Conservation (phyloP, 139 green algal species). For the Coelastrella sp. region DNA sequence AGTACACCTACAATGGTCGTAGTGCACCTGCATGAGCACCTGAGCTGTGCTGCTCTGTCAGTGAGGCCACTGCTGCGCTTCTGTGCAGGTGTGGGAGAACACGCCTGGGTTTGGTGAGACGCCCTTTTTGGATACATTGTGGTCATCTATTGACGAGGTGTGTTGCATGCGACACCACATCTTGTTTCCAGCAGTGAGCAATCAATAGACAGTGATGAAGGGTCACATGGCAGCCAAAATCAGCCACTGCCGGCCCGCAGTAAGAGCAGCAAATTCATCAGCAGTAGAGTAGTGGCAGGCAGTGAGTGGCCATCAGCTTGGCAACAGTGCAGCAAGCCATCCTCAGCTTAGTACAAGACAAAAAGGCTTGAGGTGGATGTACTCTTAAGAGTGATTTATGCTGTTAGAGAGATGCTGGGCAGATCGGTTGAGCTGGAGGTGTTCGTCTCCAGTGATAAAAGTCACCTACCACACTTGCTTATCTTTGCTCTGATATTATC, state of each 20-base stretch:
- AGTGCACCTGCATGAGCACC: neutral
- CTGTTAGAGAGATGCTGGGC: no score
- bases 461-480: no score
- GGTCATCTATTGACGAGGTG: slow-evolving; percentile 93
- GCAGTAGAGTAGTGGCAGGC: neutral
- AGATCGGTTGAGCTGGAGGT: no score
- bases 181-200: neutral
- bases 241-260: neutral
- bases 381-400: no score
- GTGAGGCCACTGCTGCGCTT: neutral
- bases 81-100: slow-evolving; percentile 84
- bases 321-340: no score
- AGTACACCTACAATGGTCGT: neutral
- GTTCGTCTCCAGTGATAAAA: no score
- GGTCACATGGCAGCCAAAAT: neutral
- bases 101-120: slow-evolving; percentile 82
- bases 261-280: neutral
- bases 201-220: neutral
- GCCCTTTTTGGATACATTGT: slow-evolving; percentile 90
- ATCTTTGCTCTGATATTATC: no score
- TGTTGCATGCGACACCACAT: neutral
- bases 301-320: neutral
- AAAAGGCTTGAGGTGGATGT: no score
- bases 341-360: no score
- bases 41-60: neutral